Conservation (phyloP, 495 filamentous ascomycete genomes). For the Trichoderma parareesei region DNA sequence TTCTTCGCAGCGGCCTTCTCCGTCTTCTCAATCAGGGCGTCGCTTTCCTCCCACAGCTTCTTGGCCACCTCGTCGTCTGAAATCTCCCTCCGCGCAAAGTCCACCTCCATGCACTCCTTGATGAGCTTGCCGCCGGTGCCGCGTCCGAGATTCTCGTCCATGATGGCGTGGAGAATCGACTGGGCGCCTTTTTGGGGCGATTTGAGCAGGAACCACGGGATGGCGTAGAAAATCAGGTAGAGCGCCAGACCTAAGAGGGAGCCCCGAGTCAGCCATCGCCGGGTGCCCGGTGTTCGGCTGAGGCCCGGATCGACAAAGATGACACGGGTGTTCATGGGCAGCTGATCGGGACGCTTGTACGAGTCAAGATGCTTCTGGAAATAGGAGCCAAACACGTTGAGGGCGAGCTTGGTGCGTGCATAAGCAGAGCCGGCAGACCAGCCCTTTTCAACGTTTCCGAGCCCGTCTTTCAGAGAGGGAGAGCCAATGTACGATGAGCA, state of each 20-base stretch:
- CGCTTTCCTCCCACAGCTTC: slow-evolving; percentile 80
- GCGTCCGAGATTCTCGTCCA: slow-evolving; percentile 62
- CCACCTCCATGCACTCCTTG: slow-evolving; percentile 79
- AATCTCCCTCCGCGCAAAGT: slow-evolving; percentile 64
- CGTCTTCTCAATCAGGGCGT: slow-evolving; percentile 69
- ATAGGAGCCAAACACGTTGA: slow-evolving; percentile 77
- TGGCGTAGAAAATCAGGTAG: slow-evolving; percentile 68
- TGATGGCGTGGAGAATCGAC: slow-evolving; percentile 72
- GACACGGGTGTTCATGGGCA: slow-evolving; percentile 71
- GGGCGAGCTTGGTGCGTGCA: slow-evolving; percentile 77
- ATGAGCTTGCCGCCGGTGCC: slow-evolving; percentile 62
- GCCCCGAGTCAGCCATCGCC: slow-evolving; percentile 77
- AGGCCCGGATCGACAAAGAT: slow-evolving; percentile 81
- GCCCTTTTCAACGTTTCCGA: slow-evolving; percentile 30
- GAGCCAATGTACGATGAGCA: slow-evolving; percentile 80
- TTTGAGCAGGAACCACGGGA: slow-evolving; percentile 87
- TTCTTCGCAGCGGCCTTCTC: slow-evolving; percentile 73
- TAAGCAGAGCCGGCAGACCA: slow-evolving; percentile 55
- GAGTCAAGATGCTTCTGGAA: slow-evolving; percentile 83
- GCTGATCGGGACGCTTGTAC: slow-evolving; percentile 72
- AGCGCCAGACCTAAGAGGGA: slow-evolving; percentile 70
- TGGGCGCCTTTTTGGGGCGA: slow-evolving; percentile 75
- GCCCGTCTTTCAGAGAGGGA: slow-evolving; percentile 43
- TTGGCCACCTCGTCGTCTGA: slow-evolving; percentile 69
- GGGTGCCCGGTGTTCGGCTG: slow-evolving; percentile 74